Conservation (phyloP, 2,329 filamentous ascomycete species). For the Exophiala dermatitidis region DNA sequence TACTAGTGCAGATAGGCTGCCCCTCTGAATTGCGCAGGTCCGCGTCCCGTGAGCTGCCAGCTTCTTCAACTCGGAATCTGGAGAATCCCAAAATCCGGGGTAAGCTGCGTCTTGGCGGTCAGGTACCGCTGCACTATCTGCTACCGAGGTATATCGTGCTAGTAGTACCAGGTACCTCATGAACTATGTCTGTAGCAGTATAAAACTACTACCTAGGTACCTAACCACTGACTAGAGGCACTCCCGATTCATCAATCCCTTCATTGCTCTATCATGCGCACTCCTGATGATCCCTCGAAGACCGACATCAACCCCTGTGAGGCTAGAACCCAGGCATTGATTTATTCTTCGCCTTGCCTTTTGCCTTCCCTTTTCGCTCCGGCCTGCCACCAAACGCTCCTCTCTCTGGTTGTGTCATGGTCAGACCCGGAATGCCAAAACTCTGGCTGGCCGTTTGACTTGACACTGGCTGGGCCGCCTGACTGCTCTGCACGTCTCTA, state of each 20-base stretch:
- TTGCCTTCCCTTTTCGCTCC: slow-evolving; percentile 1
- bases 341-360: slow-evolving; percentile 2
- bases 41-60: neutral
- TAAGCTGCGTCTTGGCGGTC: slow-evolving; percentile 2
- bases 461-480: slow-evolving; percentile 8
- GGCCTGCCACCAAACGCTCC: slow-evolving; percentile 20
- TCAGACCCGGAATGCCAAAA: slow-evolving; percentile 6
- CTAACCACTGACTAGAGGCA: no score
- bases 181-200: no score
- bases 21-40: neutral
- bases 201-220: no score
- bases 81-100: slow-evolving; percentile 23
- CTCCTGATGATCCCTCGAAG: no score
- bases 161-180: neutral
- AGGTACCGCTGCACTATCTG: neutral
- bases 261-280: no score
- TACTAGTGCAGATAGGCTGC: neutral
- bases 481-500: slow-evolving; percentile 21
- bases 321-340: slow-evolving; percentile 20
- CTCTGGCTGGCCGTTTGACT: slow-evolving; percentile 10
- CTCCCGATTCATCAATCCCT: no score
- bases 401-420: slow-evolving; percentile 23
- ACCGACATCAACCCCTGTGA: no score
- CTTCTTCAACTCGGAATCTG: slow-evolving; percentile 1
- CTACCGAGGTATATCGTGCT: no score